Percentiles rank a stretch among this genome's conserved stretches.
Conservation (phyloP, 1,284 basidiomycete genomes). For the Schizophyllum commune region DNA sequence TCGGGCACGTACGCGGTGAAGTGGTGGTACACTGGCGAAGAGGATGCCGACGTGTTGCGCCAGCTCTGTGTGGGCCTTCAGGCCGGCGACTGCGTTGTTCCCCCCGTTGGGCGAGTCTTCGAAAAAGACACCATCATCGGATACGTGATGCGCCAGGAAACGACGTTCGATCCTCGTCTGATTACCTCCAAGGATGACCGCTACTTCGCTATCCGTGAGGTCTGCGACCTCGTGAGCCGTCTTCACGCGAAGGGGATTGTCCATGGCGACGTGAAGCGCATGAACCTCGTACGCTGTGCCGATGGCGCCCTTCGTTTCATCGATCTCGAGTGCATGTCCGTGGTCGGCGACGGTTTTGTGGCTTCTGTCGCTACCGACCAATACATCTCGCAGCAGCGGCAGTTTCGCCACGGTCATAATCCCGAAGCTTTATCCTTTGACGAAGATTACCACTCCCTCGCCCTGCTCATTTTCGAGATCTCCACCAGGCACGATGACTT, state of each 20-base stretch:
- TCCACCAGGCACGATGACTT: neutral
- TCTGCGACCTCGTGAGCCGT: conserved; percentile 2
- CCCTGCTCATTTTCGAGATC: conserved; percentile 4
- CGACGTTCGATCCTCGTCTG: neutral
- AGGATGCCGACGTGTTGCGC: neutral
- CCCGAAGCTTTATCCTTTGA: neutral
- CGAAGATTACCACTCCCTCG: conserved; percentile 6
- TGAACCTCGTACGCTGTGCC: conserved; percentile 3
- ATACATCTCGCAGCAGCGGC: neutral
- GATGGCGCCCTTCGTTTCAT: conserved; percentile 4
- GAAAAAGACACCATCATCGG: neutral
- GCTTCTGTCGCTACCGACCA: neutral
- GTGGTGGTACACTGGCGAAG: neutral
- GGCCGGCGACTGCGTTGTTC: conserved; percentile 4
- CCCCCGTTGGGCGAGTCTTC: conserved; percentile 2
- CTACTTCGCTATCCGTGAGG: neutral
- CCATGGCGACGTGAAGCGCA: conserved; percentile 7
- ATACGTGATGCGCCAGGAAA: conserved; percentile 3
- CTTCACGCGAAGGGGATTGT: conserved; percentile 6
- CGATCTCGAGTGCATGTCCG: conserved; percentile 3
- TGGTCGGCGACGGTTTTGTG: conserved; percentile 1
- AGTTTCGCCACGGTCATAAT: neutral
- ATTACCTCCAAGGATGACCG: conserved; percentile 5
- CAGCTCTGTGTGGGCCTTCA: neutral
- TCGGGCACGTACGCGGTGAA: neutral